A percentile compares a stretch with the other conserved stretches of the same genome.
These are phyloP conservation scores for Camillea tinctor DNA, from an alignment of 2,329 filamentous ascomycete genomes.

Conservation along the genomic window DNA sequence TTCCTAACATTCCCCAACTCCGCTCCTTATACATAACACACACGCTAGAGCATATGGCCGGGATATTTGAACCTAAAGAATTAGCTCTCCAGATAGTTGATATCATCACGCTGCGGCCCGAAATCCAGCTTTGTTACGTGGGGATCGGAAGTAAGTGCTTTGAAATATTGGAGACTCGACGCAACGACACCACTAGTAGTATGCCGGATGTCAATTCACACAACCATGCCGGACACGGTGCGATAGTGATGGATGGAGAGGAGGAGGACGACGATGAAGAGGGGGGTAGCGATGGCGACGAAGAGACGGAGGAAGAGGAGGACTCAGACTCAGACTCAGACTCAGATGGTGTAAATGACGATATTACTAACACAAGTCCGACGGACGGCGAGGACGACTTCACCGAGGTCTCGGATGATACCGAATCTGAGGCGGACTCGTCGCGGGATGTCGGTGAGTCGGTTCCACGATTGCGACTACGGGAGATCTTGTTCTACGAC, in stretches of 20 bases:
- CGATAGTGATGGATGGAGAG: slow-evolving; percentile 21
- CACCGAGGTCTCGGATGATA: slow-evolving; percentile 45
- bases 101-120: slow-evolving; percentile 72
- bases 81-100: slow-evolving; percentile 75
- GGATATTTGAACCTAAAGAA: slow-evolving; percentile 60
- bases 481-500: slow-evolving; percentile 82
- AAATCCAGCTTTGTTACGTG: slow-evolving; percentile 75
- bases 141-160: slow-evolving; percentile 77
- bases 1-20: slow-evolving; percentile 69
- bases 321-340: slow-evolving; percentile 26
- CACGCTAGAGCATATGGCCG: slow-evolving; percentile 60
- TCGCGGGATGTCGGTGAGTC: slow-evolving; percentile 43
- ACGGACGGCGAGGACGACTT: slow-evolving; percentile 42
- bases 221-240: slow-evolving; percentile 14
- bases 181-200: slow-evolving; percentile 35
- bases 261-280: slow-evolving; percentile 35
- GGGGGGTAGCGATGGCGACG: slow-evolving; percentile 36
- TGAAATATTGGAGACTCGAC: slow-evolving; percentile 69
- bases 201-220: slow-evolving; percentile 13
- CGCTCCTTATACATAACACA: slow-evolving; percentile 70
- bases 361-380: slow-evolving; percentile 47
- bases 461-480: slow-evolving; percentile 56
- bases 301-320: slow-evolving; percentile 40
- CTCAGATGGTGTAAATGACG: slow-evolving; percentile 42
- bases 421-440: slow-evolving; percentile 52